Evolutionary conservation across 768 basidiomycete species (phyloP), one percentile per base, ranked within the genome.

Genomic region (Russula emetica): DNA sequence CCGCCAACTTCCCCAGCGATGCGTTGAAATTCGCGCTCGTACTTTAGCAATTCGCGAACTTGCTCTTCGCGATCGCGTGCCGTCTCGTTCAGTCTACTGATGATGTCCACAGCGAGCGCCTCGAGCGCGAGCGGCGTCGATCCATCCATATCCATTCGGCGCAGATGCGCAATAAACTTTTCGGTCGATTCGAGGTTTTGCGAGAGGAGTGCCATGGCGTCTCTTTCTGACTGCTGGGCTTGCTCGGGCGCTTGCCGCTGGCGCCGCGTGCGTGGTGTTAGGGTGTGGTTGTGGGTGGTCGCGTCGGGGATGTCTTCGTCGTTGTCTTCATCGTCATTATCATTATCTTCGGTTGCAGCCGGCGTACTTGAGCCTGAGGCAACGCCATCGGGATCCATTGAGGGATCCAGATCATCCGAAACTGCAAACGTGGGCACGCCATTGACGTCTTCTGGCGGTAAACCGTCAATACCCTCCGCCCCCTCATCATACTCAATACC

Each of bases 401-500:
- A 61, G 11, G 70, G 69, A 55, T 73, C 70, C 34, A 68, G 63
- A 49, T 74, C 76, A 16, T 72, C 70, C 14, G 75, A 70, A 34
- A 69, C 67, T 42, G 76, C 72, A 24, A 76, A 74, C 8, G 74
- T 66, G 22, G 72, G 73, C 62, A 75, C 72, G 58, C 74, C 22
- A 5, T 47, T 69, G 51, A 40, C 53, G 32, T 61, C 63, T 53
- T 63, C 63, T 38, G 58, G 60, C 5, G 67, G 60, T 30, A 67
- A 54, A 7, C 62, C 83, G 71, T 89, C 91, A 61, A 88, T 89
- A 44, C 88, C 89, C 75, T 92, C 89, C 32, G 88, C 88, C 51
- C 88, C 90, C 72, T 92, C 90, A 66, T 93, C 92, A 67, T 89
- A 92, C 71, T 93, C 92, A 66, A 94, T 87, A 11, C 92, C 92